A percentile compares a stretch with the other conserved stretches of the same genome.
phyloP scores from a whole-genome alignment of 1,284 basidiomycete genomes.

The Sporisorium reilianum region DNA sequence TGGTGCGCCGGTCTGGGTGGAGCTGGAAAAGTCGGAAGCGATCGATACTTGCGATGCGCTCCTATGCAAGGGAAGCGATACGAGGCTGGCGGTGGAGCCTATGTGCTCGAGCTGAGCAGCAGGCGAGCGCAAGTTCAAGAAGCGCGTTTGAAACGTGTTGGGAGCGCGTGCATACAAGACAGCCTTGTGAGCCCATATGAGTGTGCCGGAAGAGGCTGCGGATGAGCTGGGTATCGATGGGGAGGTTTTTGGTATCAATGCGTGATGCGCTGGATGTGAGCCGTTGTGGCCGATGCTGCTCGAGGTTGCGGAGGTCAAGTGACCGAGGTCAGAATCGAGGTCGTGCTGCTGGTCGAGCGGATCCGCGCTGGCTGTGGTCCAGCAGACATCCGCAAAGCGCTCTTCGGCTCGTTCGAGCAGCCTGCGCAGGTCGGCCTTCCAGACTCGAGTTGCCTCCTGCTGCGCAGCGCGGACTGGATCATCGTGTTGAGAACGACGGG shows the following conservation, averaged over 20 bases:
- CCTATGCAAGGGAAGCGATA: conserved; percentile 48
- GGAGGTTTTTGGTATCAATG: conserved; percentile 11
- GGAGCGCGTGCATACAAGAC: conserved; percentile 90
- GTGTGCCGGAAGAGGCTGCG: conserved; percentile 2
- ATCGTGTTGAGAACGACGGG: conserved; percentile 8
- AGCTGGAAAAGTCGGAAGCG: conserved; percentile 15
- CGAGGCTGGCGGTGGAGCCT: conserved; percentile 45
- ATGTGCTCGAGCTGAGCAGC: conserved; percentile 55
- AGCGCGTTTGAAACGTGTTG: conserved; percentile 61
- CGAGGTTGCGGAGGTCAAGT: background rate
- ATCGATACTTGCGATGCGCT: conserved; percentile 37
- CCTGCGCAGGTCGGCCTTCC: conserved; percentile 52
- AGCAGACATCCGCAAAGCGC: conserved; percentile 61
- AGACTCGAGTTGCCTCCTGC: conserved; percentile 47
- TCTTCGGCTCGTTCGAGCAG: conserved; percentile 50
- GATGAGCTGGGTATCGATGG: conserved; percentile 18
- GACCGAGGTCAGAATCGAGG: conserved; percentile 20
- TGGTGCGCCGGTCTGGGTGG: conserved; percentile 20
- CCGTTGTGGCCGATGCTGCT: background rate
- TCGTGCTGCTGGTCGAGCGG: conserved; percentile 15
- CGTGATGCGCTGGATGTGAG: conserved; percentile 2
- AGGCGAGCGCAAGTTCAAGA: conserved; percentile 78
- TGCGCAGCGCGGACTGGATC: conserved; percentile 42
- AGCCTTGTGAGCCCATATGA: conserved; percentile 90
- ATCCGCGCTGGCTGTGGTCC: conserved; percentile 37